Percentiles rank a stretch among this genome's conserved stretches.
These are phyloP conservation scores for Podaxis carcinomalis DNA, from an alignment of 768 basidiomycete genomes.

Conservation along the genomic window DNA sequence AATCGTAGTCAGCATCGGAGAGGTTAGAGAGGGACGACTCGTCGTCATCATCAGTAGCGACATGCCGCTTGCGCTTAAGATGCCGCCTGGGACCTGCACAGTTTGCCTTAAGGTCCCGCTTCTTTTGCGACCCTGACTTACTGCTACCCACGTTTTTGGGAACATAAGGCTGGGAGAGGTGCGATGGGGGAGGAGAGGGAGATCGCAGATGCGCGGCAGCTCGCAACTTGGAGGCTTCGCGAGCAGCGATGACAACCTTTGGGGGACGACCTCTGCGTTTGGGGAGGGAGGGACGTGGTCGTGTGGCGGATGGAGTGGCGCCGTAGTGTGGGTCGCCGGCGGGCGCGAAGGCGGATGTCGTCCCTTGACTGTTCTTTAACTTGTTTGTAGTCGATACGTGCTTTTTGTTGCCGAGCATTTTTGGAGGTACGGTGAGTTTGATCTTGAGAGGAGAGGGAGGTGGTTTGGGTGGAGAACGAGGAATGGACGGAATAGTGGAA, in stretches of 20 bases:
- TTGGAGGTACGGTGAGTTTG: conserved; percentile 63
- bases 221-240: conserved; percentile 22
- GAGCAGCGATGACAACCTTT: conserved; percentile 37
- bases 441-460: conserved; percentile 55
- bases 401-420: conserved; percentile 42
- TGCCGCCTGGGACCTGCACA: neutral
- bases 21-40: conserved; percentile 28
- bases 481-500: conserved; percentile 28
- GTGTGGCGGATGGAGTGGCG: conserved; percentile 15
- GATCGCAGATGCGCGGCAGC: neutral
- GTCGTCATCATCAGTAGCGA: conserved; percentile 25
- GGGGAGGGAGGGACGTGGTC: conserved; percentile 18
- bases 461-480: conserved; percentile 22
- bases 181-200: conserved; percentile 3
- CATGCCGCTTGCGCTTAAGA: conserved; percentile 10
- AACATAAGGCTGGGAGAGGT: neutral
- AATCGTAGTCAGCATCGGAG: conserved; percentile 30
- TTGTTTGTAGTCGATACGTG: conserved; percentile 19
- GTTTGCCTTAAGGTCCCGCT: conserved; percentile 10
- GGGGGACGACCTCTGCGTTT: conserved; percentile 57
- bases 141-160: conserved; percentile 9
- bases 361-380: conserved; percentile 25
- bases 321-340: conserved; percentile 26
- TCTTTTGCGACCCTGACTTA: conserved; percentile 16
- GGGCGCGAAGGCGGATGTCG: conserved; percentile 36